Percentiles rank a stretch among this genome's conserved stretches.
phyloP scores from a whole-genome alignment of 2,329 filamentous ascomycete species.

The Xylariaceae sp. region DNA sequence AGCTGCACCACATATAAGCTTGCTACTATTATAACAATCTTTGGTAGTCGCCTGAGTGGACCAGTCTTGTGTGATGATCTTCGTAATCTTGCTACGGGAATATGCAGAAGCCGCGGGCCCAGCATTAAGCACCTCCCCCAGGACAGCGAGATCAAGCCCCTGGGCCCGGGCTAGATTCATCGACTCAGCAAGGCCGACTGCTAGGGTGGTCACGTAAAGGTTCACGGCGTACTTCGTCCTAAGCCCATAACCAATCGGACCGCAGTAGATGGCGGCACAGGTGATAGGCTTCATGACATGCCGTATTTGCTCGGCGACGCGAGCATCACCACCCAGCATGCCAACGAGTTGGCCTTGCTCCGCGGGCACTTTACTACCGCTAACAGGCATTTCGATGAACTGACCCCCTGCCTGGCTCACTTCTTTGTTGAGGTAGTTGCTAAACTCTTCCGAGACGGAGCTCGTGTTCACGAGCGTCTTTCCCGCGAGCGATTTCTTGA shows the following conservation, averaged over 20 bases:
- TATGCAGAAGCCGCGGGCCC: conserved; percentile 44
- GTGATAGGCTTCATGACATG: conserved; percentile 39
- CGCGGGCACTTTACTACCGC: conserved; percentile 44
- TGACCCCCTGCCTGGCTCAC: conserved; percentile 37
- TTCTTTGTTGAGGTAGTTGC: conserved; percentile 32
- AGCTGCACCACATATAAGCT: conserved; percentile 38
- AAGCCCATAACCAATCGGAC: conserved; percentile 41
- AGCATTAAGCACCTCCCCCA: conserved; percentile 41
- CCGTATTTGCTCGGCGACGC: conserved; percentile 34
- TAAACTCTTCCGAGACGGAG: conserved; percentile 40
- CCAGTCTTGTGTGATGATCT: conserved; percentile 42
- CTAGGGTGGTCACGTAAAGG: conserved; percentile 40
- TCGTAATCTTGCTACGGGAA: conserved; percentile 39
- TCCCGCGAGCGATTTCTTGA: conserved; percentile 35
- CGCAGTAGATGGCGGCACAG: conserved; percentile 43
- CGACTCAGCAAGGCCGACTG: conserved; percentile 43
- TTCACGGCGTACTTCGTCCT: conserved; percentile 45
- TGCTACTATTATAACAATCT: conserved; percentile 43
- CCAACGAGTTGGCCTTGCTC: conserved; percentile 44
- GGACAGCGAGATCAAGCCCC: conserved; percentile 41
- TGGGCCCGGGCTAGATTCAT: conserved; percentile 43
- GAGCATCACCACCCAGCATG: conserved; percentile 43
- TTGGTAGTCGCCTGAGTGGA: conserved; percentile 40
- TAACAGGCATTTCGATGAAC: conserved; percentile 47
- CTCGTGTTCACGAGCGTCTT: conserved; percentile 44